Evolutionary conservation across 2,329 filamentous ascomycete genomes (phyloP).

Genomic region (Aspergillus pseudonomiae): DNA sequence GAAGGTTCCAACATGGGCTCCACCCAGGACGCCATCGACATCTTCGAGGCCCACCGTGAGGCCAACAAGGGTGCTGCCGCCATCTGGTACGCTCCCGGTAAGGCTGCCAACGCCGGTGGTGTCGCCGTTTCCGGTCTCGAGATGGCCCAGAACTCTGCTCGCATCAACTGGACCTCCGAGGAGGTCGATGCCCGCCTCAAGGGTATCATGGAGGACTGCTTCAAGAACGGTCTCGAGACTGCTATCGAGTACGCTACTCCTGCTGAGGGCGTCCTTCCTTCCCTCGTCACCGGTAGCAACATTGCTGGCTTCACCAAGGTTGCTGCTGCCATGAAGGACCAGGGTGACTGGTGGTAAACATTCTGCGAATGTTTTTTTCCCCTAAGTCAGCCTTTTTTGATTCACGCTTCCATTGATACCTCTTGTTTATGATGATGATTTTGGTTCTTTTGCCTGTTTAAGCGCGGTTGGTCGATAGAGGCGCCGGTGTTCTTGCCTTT

Average conservation of each 20-base stretch:
- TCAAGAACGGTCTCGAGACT: conserved; percentile 84
- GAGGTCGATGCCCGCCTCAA: conserved; percentile 92
- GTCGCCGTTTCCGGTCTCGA: conserved; percentile 96
- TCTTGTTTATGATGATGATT: conserved; percentile 21
- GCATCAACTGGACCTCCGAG: conserved; percentile 82
- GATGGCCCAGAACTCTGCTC: conserved; percentile 97
- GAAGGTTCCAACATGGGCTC: conserved; percentile 99
- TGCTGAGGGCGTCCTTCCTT: conserved; percentile 81
- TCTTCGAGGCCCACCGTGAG: conserved; percentile 79
- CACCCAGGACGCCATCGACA: conserved; percentile 90
- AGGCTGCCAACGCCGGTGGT: conserved; percentile 96
- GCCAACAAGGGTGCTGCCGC: conserved; percentile 65
- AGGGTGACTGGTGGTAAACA: conserved; percentile 84
- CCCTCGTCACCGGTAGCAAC: conserved; percentile 89
- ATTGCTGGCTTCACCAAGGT: conserved; percentile 99
- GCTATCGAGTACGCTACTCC: conserved; percentile 84
- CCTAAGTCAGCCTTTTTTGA: not conserved
- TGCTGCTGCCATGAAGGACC: conserved; percentile 88
- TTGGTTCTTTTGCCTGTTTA: conserved; percentile 24
- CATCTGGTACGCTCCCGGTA: conserved; percentile 96
- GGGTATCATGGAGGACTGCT: conserved; percentile 92
- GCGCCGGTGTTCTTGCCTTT: conserved; percentile 27
- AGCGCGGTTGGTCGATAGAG: conserved; percentile 33
- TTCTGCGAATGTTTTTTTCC: conserved; percentile 12
- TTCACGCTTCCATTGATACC: conserved; percentile 9